Base-by-base conservation (phyloP, 192 early-diverging fungal species). In the Coemansia pectinata region DNA sequence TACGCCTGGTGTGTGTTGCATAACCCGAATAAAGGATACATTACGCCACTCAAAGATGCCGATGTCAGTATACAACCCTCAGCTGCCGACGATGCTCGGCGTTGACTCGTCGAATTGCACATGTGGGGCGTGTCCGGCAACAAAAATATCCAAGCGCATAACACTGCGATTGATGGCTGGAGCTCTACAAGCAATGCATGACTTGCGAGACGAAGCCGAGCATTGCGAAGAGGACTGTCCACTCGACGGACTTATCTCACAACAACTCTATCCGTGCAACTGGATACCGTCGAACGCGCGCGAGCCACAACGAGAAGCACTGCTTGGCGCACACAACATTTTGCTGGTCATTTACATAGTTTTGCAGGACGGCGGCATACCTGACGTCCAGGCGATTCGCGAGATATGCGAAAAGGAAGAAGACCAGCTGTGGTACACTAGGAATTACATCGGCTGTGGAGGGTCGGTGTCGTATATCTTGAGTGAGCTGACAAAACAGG, bases 291-390 rank as follows among this genome's bases (percentile, higher is more conserved):
- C 66, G 5, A 31, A 71, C 31, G 75, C 64, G 1, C 55, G 63
- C 14, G 65, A 72, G 7, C 68, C 76, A 50, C 62, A 31, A 10
- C 34, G 60, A 21, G 80, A 83, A 34, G 69, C 64, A 6, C 75
- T 83, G 1, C 64, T 78, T 33, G 80, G 80, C 21, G 75, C 72
- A 5, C 66, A 72, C 68, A 77, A 73, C 66, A 78, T 83, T 4
- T 61, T 83, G 42, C 39, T 74, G 2, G 76, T 83, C 23, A 78
- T 83, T 10, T 77, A 83, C 45, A 60, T 72, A 25, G 65, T 72
- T 29, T 23, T 83, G 58, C 72, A 83, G 31, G 75, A 77, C 0
- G 76, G 80, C 21, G 72, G 62, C 2, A 17, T 74, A 11, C 80
- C 80, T 4, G 39, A 70, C 36, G 31, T 39, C 5, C 33, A 69